phyloP scores from a whole-genome alignment of 441 rosid genomes.

The Pelargonium cotyledonis region DNA sequence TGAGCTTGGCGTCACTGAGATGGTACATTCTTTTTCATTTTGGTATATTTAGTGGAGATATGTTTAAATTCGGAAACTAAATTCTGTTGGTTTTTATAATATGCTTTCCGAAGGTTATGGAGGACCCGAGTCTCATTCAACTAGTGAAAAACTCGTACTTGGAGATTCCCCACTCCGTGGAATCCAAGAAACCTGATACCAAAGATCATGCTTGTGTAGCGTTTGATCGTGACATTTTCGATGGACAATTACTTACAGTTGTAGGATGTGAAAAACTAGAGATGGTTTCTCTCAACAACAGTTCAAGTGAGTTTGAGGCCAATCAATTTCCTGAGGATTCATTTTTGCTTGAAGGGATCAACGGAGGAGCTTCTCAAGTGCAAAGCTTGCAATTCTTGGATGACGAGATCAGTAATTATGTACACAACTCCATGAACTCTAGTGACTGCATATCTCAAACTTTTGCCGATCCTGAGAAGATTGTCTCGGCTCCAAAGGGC shows the following conservation, averaged over 20 bases:
- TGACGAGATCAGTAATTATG: slow-evolving; percentile 63
- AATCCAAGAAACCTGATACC: slow-evolving; percentile 30
- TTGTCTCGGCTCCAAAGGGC: slow-evolving; percentile 27
- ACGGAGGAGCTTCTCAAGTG: slow-evolving; percentile 58
- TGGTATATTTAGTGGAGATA: background rate
- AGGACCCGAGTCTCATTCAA: slow-evolving; percentile 61
- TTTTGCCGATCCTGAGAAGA: slow-evolving; percentile 39
- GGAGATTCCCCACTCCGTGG: slow-evolving; percentile 38
- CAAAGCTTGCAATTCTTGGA: slow-evolving; percentile 65
- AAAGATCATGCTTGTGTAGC: slow-evolving; percentile 24
- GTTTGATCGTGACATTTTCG: slow-evolving; percentile 29
- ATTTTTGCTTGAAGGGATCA: slow-evolving; percentile 38
- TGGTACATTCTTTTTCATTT: slow-evolving; percentile 4
- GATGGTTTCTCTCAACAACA: slow-evolving; percentile 39
- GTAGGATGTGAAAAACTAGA: slow-evolving; percentile 34
- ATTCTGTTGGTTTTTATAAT: slow-evolving; percentile 3
- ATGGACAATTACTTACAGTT: slow-evolving; percentile 25
- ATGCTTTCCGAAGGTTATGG: slow-evolving; percentile 44
- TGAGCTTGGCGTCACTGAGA: slow-evolving; percentile 54
- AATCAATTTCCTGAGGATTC: slow-evolving; percentile 33
- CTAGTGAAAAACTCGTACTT: slow-evolving; percentile 47
- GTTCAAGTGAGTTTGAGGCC: slow-evolving; percentile 40
- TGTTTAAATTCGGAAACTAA: background rate
- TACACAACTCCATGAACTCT: slow-evolving; percentile 54
- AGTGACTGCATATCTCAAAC: slow-evolving; percentile 76